Conservation (phyloP, 108 stramenopile species). For the Schizochytrium sp. region DNA sequence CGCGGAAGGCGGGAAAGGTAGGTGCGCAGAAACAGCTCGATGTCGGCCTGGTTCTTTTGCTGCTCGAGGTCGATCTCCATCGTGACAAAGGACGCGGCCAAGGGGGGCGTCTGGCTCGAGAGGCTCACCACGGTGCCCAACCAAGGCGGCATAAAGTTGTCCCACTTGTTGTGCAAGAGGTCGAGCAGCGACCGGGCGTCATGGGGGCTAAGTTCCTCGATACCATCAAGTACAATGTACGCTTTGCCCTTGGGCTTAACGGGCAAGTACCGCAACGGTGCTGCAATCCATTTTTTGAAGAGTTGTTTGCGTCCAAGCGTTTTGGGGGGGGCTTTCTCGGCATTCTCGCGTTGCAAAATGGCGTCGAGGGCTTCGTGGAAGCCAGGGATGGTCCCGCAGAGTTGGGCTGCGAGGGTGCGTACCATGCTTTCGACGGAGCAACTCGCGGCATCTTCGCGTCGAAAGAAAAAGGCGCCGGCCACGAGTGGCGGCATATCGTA, state of each 20-base stretch:
- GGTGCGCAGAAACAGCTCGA: background rate
- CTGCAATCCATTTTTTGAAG: background rate
- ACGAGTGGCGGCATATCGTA: background rate
- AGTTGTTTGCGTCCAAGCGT: background rate
- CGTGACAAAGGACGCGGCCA: background rate
- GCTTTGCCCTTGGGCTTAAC: background rate
- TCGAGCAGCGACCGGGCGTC: background rate
- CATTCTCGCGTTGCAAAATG: background rate
- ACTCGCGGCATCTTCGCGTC: background rate
- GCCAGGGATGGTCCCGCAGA: background rate
- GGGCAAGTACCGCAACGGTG: background rate
- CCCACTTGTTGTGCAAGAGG: background rate
- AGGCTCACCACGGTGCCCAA: background rate
- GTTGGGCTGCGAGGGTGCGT: background rate
- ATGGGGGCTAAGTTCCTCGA: background rate
- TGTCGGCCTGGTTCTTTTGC: background rate
- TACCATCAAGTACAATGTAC: background rate
- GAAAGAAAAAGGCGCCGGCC: background rate
- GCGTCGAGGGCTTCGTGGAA: background rate
- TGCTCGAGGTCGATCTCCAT: background rate
- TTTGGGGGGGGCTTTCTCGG: background rate
- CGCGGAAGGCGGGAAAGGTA: background rate
- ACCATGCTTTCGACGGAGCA: background rate
- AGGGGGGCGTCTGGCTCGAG: background rate
- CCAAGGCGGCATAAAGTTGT: background rate